phyloP scores from a whole-genome alignment of 179 eudicot species.

The Silene noctiflora region DNA sequence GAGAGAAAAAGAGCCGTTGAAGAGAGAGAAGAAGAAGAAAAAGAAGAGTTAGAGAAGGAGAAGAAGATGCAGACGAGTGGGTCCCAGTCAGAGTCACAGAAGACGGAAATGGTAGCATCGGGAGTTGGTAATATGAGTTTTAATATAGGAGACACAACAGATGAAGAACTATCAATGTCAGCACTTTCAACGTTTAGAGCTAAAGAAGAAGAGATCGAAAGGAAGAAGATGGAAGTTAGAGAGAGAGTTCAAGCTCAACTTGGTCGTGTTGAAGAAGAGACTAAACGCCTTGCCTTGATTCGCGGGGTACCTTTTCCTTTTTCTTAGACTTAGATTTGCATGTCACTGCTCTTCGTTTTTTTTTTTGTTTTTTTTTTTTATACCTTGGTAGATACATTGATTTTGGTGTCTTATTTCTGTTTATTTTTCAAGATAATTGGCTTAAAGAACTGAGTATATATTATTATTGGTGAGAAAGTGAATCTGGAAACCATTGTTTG shows the following conservation, averaged over 20 bases:
- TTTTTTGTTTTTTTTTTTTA: too few species aligned
- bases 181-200: constrained; percentile 77
- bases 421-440: too few species aligned
- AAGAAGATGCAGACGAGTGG: background rate
- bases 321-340: too few species aligned
- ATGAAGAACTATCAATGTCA: constrained; percentile 77
- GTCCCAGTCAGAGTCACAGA: background rate
- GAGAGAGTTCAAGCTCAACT: constrained; percentile 79
- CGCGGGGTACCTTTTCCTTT: constrained; percentile 54
- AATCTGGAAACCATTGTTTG: too few species aligned
- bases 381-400: too few species aligned
- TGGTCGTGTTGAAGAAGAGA: constrained; percentile 86
- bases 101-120: background rate
- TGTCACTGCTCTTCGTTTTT: too few species aligned
- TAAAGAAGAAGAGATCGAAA: constrained; percentile 91
- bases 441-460: too few species aligned
- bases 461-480: too few species aligned
- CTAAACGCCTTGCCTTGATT: constrained; percentile 62
- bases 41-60: constrained; percentile 13
- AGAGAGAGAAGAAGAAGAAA: background rate
- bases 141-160: constrained; percentile 37
- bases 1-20: constrained; percentile 19
- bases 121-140: constrained; percentile 44
- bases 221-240: constrained; percentile 72
- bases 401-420: too few species aligned